Percentiles rank a stretch among this genome's conserved stretches.
Conservation (phyloP, 1,284 basidiomycete species). For the Naganishia liquefaciens region DNA sequence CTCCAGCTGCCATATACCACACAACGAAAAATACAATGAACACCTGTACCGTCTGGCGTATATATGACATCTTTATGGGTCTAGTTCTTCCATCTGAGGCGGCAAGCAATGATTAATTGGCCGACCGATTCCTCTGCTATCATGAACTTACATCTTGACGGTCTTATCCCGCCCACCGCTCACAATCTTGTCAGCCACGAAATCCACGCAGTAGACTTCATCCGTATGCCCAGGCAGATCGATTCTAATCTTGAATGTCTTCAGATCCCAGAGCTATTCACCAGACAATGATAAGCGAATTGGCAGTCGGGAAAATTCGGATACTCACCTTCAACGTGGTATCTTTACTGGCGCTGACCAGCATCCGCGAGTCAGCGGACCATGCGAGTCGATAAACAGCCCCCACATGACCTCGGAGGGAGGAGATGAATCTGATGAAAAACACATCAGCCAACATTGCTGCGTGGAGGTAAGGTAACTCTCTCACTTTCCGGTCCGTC, state of each 20-base stretch:
- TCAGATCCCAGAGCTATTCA: conserved; percentile 84
- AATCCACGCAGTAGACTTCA: conserved; percentile 98
- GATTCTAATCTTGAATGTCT: conserved; percentile 87
- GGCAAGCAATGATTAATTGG: not conserved
- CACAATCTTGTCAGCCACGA: conserved; percentile 95
- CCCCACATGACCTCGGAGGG: conserved; percentile 87
- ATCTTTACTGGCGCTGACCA: conserved; percentile 93
- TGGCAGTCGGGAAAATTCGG: not conserved
- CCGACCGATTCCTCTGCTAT: no score
- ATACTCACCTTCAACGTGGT: conserved; percentile 81
- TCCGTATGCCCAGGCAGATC: conserved; percentile 96
- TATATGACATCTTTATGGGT: not conserved
- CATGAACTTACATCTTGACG: conserved; percentile 58
- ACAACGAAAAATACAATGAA: conserved; percentile 14
- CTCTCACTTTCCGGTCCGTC: conserved; percentile 76
- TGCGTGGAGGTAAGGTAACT: not conserved
- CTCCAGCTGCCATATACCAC: conserved; percentile 11
- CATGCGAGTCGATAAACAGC: conserved; percentile 92
- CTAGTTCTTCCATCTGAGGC: conserved; percentile 33
- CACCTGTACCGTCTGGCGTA: not conserved
- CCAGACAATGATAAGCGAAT: not conserved
- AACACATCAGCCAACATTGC: not conserved
- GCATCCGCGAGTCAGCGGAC: conserved; percentile 88
- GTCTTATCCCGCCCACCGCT: conserved; percentile 76
- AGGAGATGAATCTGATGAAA: conserved; percentile 70